Evolutionary conservation across 768 basidiomycete genomes (phyloP), one percentile per base, ranked within the genome.

Genomic region (Suillus tomentosus): DNA sequence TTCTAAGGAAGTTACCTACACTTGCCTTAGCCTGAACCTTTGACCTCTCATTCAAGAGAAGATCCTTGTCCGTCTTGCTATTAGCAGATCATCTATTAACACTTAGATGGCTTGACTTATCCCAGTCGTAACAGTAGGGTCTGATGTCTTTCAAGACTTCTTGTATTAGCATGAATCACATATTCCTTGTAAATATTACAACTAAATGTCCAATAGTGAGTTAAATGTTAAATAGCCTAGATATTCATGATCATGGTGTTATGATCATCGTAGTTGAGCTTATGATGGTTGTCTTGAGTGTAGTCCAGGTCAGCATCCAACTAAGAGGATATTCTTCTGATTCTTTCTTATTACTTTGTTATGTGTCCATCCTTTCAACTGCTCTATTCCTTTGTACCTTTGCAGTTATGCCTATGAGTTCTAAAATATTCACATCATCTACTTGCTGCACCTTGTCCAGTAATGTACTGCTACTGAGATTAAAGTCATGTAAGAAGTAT

Each of bases 191-290:
- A 27, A 27, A 27, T 2, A 27, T 27, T 27, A 27, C 3, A 27
- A 27, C 3, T 3, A 27, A 27, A 27, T 3, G 3, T 27, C 27
- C 27, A 27, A 27, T 27, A 27, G 27, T 27, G 27, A 27, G 27
- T 27, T 27, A 27, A 27, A 27, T 27, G 27, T 27, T 27, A 2
- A 27, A 27, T 2, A 27, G 27, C 27, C 27, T 27, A 27, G 27
- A 27, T 27, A 27, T 27, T 0, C 1, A 27, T 27, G 27, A 27
- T 3, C 3, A 27, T 27, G 27, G 27, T 10, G 53, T 48, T 8
- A 67, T 27, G 17, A 67, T 67, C 0, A 67, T 36, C 0, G 60
- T 6, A 19, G 64, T 64, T 31, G 65, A 62, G 0, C 1, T 39
- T 10, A n/a, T 17, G 2, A 67, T 67, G 0, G 45, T 54, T 17